phyloP scores from a whole-genome alignment of 164 flowering plant genomes.

The Kingdonia uniflora region DNA sequence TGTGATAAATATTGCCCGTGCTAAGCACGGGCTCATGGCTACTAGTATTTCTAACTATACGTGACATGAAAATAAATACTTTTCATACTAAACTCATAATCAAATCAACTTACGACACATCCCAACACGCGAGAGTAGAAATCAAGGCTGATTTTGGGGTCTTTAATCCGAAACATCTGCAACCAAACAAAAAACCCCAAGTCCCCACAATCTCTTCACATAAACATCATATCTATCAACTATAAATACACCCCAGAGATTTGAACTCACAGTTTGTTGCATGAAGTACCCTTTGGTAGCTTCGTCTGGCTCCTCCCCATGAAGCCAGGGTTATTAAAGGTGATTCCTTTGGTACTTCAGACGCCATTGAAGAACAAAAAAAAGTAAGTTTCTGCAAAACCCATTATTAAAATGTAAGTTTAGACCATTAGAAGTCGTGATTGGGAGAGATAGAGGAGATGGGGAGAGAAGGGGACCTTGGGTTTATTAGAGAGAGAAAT shows the following conservation, averaged over 20 bases:
- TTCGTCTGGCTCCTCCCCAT: constrained; percentile 41
- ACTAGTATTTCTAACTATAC: no score
- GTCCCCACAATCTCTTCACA: background rate
- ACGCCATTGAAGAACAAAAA: constrained; percentile 50
- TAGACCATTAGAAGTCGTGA: no score
- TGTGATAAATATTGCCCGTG: no score
- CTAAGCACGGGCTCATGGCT: no score
- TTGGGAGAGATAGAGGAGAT: background rate
- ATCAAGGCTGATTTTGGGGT: constrained; percentile 92
- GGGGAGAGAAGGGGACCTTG: constrained; percentile 4
- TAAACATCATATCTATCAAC: background rate
- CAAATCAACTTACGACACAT: constrained; percentile 71
- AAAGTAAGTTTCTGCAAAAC: constrained; percentile 16
- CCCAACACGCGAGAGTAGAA: constrained; percentile 92
- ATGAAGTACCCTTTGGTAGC: constrained; percentile 83
- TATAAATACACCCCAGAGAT: background rate
- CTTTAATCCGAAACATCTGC: constrained; percentile 95
- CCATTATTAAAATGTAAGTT: background rate
- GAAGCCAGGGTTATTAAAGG: constrained; percentile 82
- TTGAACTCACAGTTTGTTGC: constrained; percentile 75
- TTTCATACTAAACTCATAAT: background rate
- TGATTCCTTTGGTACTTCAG: constrained; percentile 65
- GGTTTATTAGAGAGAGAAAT: constrained; percentile 1
- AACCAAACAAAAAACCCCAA: constrained; percentile 10
- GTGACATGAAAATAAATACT: background rate